Conservation (phyloP, 805 yeast species). For the Saturnispora dispora region DNA sequence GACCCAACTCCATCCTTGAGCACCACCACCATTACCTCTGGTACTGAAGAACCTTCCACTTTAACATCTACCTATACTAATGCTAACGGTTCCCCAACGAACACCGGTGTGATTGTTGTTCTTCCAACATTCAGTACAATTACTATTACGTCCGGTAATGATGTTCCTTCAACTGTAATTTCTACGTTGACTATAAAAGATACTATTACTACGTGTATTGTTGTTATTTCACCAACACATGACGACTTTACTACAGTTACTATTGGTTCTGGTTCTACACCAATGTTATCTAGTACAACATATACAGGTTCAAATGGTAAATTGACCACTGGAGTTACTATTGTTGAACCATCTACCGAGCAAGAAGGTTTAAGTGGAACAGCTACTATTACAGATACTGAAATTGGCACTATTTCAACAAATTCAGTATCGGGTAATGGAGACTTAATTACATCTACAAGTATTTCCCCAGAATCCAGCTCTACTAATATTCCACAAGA, state of each 20-base stretch:
- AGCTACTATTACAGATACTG: not conserved
- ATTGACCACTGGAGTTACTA: not conserved
- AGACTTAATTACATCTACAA: not conserved
- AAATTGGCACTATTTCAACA: not conserved
- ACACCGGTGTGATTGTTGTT: not conserved
- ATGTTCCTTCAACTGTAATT: not conserved
- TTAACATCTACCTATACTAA: not conserved
- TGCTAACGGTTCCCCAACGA: not conserved
- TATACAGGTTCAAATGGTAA: not conserved
- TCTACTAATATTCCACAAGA: too few species aligned
- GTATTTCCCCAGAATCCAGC: not conserved
- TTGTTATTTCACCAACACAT: not conserved
- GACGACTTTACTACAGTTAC: not conserved
- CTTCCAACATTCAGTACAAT: not conserved
- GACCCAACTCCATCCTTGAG: not conserved
- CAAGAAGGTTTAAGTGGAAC: not conserved
- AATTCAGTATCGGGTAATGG: not conserved
- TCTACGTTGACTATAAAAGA: not conserved
- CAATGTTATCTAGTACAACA: not conserved
- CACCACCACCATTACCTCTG: slow-evolving; percentile 11
- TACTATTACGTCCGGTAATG: not conserved
- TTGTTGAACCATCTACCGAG: not conserved
- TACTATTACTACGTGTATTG: not conserved
- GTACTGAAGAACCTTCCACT: not conserved
- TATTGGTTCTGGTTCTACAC: not conserved